Conservation (phyloP, 2,329 filamentous ascomycete genomes). For the Trichoderma sp. region DNA sequence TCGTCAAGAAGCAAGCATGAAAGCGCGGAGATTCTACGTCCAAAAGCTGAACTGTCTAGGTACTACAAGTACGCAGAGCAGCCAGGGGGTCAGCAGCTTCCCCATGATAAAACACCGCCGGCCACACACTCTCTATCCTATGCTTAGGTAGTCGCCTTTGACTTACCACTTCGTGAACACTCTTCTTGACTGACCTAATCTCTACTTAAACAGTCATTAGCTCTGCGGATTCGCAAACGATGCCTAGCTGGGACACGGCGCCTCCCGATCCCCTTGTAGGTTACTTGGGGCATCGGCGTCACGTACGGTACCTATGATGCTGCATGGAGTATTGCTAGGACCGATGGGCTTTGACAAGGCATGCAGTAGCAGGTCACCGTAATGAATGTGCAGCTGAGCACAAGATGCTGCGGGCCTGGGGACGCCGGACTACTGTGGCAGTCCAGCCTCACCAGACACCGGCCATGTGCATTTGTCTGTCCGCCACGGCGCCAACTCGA, state of each 20-base stretch:
- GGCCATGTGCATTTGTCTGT: background rate
- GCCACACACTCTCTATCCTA: background rate
- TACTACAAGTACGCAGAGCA: background rate
- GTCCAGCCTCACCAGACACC: background rate
- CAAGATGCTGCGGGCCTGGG: background rate
- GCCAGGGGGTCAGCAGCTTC: background rate
- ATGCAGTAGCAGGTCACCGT: background rate
- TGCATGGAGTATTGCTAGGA: background rate
- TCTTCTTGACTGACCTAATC: background rate
- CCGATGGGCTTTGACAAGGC: background rate
- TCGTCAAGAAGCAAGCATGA: background rate
- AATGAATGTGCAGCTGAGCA: background rate
- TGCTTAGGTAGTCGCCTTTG: background rate
- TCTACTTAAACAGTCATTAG: background rate
- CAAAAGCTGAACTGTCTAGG: background rate
- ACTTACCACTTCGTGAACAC: background rate
- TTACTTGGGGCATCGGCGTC: background rate
- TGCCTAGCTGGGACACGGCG: background rate
- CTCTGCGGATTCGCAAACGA: background rate
- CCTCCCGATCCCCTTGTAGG: background rate
- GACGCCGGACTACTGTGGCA: background rate
- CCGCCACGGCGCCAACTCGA: background rate
- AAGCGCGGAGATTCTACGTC: background rate
- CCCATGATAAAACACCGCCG: background rate
- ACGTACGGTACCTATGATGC: background rate